Conservation (phyloP, 2,329 filamentous ascomycete species). For the Didymella arachidicola region DNA sequence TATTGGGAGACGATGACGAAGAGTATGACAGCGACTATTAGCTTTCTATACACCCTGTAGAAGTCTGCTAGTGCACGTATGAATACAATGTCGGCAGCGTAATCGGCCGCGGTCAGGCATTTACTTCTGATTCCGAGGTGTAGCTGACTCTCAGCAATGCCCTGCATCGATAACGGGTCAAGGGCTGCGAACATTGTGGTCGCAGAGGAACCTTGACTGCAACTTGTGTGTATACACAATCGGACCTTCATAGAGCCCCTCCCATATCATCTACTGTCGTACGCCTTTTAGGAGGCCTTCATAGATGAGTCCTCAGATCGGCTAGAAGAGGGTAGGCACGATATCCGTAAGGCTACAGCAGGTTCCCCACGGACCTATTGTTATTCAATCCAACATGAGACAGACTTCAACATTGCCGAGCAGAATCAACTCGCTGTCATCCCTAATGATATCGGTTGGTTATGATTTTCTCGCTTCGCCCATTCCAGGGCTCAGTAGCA, state of each 20-base stretch:
- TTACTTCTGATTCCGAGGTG: too few relatives aligned
- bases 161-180: conserved; percentile 31
- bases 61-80: too few relatives aligned
- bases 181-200: conserved; percentile 28
- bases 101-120: too few relatives aligned
- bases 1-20: conserved; percentile 72
- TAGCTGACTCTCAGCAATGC: conserved; percentile 18
- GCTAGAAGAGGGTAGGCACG: conserved; percentile 1
- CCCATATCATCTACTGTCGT: conserved; percentile 30
- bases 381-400: too few relatives aligned
- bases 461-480: too few relatives aligned
- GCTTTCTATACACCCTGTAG: background rate
- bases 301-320: conserved; percentile 10
- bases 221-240: conserved; percentile 32
- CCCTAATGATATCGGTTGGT: too few relatives aligned
- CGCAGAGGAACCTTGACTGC: conserved; percentile 32
- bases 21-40: conserved; percentile 66
- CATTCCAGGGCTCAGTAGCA: too few relatives aligned
- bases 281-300: conserved; percentile 25
- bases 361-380: too few relatives aligned
- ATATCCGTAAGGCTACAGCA: too few relatives aligned
- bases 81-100: too few relatives aligned
- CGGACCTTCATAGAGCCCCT: conserved; percentile 20
- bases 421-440: too few relatives aligned
- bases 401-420: too few relatives aligned